phyloP scores from a whole-genome alignment of 1,139 yeast species.

The Zygosaccharomyces pseudobailii region DNA sequence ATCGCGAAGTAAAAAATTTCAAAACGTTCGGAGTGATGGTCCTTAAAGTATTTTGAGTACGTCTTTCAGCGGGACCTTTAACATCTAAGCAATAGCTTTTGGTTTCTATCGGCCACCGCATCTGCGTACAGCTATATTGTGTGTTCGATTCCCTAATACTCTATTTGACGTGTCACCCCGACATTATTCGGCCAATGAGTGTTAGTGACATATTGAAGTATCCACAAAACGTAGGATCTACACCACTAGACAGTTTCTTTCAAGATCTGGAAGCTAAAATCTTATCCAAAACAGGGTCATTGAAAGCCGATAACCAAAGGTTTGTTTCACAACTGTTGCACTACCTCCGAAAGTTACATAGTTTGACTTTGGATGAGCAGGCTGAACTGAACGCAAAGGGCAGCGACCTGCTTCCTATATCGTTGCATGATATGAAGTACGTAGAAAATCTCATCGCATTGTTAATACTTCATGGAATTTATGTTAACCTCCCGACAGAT shows the following conservation, averaged over 20 bases:
- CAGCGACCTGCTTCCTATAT: constrained; percentile 54
- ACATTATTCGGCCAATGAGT: not conserved
- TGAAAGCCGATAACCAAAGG: constrained; percentile 6
- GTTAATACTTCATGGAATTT: constrained; percentile 66
- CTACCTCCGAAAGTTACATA: constrained; percentile 14
- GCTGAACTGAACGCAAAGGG: constrained; percentile 3
- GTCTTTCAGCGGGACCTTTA: not conserved
- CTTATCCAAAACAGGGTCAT: constrained; percentile 9
- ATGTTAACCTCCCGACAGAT: constrained; percentile 52
- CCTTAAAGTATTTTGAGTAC: not conserved
- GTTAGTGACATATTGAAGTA: constrained; percentile 4
- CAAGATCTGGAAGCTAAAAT: constrained; percentile 18
- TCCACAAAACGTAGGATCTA: constrained; percentile 34
- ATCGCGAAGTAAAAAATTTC: constrained; percentile 5
- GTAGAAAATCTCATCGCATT: constrained; percentile 61
- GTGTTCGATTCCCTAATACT: no score
- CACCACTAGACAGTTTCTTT: constrained; percentile 38
- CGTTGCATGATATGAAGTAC: constrained; percentile 77
- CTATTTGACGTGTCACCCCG: not conserved
- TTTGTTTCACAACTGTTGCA: constrained; percentile 29
- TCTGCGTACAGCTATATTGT: no score
- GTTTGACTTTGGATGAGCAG: constrained; percentile 10
- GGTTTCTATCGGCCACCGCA: no score
- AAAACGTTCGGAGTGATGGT: constrained; percentile 4
- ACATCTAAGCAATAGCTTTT: no score